phyloP scores from a whole-genome alignment of 805 yeast genomes.

The Diddensiella transvaalensis region DNA sequence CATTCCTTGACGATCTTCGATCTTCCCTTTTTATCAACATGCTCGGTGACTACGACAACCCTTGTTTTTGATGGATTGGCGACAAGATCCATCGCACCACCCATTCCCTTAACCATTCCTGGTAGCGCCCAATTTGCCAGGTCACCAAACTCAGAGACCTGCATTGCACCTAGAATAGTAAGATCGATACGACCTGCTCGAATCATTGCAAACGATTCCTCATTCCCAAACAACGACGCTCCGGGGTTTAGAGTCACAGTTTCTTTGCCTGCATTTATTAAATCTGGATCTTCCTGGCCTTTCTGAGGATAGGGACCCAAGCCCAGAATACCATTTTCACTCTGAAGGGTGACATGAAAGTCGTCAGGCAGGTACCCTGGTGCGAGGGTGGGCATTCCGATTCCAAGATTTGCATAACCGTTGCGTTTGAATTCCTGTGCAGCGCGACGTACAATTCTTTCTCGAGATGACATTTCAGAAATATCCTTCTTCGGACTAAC shows the following conservation, averaged over 20 bases:
- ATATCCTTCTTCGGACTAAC: slow-evolving; percentile 14
- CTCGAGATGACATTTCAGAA: slow-evolving; percentile 24
- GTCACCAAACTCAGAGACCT: slow-evolving; percentile 47
- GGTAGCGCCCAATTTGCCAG: slow-evolving; percentile 54
- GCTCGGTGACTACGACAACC: slow-evolving; percentile 48
- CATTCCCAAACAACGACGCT: slow-evolving; percentile 48
- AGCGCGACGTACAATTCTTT: slow-evolving; percentile 42
- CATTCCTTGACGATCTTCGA: slow-evolving; percentile 45
- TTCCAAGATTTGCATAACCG: slow-evolving; percentile 44
- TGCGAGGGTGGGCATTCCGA: slow-evolving; percentile 50
- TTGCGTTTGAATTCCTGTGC: slow-evolving; percentile 46
- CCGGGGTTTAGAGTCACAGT: slow-evolving; percentile 45
- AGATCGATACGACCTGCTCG: slow-evolving; percentile 44
- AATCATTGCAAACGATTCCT: slow-evolving; percentile 50
- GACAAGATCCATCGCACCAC: slow-evolving; percentile 54
- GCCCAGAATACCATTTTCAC: slow-evolving; percentile 50
- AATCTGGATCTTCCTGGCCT: slow-evolving; percentile 46
- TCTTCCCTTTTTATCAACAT: slow-evolving; percentile 44
- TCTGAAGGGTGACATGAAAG: slow-evolving; percentile 42
- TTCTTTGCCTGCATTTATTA: slow-evolving; percentile 52
- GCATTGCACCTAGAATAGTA: slow-evolving; percentile 48
- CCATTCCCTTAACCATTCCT: slow-evolving; percentile 50
- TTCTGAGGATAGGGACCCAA: slow-evolving; percentile 44
- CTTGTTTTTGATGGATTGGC: slow-evolving; percentile 44
- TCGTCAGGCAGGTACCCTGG: slow-evolving; percentile 39